Evolutionary conservation across 1,284 basidiomycete species (phyloP).

Genomic region (Coniferiporia sulphurascens): DNA sequence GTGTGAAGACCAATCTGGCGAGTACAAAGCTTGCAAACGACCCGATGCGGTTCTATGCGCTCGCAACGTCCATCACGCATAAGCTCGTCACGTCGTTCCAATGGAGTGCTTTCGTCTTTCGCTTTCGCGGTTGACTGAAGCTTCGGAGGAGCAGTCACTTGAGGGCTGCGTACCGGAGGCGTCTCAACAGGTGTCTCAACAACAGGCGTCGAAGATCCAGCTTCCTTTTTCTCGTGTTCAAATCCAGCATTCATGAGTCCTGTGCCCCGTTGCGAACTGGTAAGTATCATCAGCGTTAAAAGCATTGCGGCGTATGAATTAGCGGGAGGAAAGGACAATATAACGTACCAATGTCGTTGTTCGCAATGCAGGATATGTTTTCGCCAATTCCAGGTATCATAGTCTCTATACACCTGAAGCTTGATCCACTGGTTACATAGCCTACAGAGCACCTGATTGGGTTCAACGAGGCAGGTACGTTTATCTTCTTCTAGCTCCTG

Average conservation of each 20-base stretch:
- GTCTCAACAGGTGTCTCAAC: not conserved
- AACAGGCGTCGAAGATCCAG: not conserved
- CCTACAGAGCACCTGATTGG: conserved; percentile 49
- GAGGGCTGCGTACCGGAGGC: not conserved
- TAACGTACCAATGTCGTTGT: conserved; percentile 7
- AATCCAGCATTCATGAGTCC: not conserved
- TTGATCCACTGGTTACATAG: conserved; percentile 58
- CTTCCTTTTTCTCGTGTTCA: conserved; percentile 3
- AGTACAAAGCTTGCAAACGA: conserved; percentile 12
- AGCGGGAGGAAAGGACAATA: not conserved
- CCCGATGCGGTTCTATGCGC: conserved; percentile 12
- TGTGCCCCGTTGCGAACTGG: not conserved
- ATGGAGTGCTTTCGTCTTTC: conserved; percentile 7
- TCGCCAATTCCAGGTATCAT: conserved; percentile 16
- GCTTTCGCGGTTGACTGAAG: not conserved
- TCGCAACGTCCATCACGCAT: conserved; percentile 11
- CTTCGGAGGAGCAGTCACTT: conserved; percentile 2
- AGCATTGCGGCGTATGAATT: not conserved
- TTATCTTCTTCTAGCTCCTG: conserved; percentile 51
- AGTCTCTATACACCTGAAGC: conserved; percentile 26
- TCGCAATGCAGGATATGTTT: conserved; percentile 14
- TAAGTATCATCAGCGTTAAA: not conserved
- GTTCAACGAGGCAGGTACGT: conserved; percentile 41
- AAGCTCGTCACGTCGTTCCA: conserved; percentile 11
- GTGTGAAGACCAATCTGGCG: conserved; percentile 14